Evolutionary conservation across 148 eudicot genomes (phyloP), one percentile per base, ranked within the genome.

Genomic region (Arbutus unedo): DNA sequence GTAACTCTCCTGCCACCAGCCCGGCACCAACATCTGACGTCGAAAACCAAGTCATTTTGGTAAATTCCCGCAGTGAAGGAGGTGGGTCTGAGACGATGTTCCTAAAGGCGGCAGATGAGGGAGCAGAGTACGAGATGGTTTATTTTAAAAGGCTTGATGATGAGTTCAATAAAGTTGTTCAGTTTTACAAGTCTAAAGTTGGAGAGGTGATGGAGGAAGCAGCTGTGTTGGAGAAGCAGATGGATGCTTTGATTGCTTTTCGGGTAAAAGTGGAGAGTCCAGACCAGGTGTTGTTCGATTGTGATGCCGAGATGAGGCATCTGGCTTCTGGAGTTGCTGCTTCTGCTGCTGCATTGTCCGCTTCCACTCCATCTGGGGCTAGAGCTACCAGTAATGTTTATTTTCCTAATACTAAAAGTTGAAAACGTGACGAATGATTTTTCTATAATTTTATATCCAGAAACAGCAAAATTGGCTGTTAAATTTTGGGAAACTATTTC

Each of bases 181-280:
- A 50, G 4, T 89, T 89, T 43, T 89, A 89, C 59, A 85, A 70
- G 83, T 18, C 6, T 2, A 89, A 87, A 41, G 89, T 87, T 11
- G 80, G 79, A 6, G 86, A 89, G 38, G 87, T 81, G 55, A 75
- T 81, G 73, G 31, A 49, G n/a, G 74, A 83, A 21, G 91, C 91
- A 2, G 86, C 75, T 25, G 55, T 78, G 78, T 50, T 87, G 84
- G 82, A 56, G 48, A 84, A 51, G 8, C 89, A 89, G 57, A 89
- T 87, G 91, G 83, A 89, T 85, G 91, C 87, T 13, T 79, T 89
- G 59, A 85, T 89, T 82, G 89, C 89, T 83, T 67, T 89, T 7
- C 19, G 91, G 79, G 66, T 85, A 14, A 85, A 44, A 21, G 88
- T 87, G 25, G 86, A 83, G 50, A 19, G 77, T 3, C 91, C 87